phyloP scores from a whole-genome alignment of 108 stramenopile genomes.

The Pseudonitzschia delicatissima region DNA sequence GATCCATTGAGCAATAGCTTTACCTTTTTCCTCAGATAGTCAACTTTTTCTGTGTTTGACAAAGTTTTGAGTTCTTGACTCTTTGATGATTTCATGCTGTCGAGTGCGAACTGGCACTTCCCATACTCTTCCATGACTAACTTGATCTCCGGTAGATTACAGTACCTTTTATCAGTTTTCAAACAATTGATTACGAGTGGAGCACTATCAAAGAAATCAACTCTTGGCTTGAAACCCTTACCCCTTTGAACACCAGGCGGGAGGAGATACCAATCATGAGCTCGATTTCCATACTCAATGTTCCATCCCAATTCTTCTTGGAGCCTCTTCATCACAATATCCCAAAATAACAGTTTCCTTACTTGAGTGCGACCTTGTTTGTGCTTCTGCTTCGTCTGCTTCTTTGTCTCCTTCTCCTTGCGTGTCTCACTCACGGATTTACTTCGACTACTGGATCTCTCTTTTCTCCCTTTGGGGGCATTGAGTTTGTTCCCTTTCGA shows the following conservation, averaged over 20 bases:
- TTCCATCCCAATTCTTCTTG: conserved; percentile 1
- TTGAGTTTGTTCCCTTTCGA: not conserved
- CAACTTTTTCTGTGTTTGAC: not conserved
- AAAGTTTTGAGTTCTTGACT: not conserved
- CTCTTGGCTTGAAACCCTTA: conserved; percentile 26
- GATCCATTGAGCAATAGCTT: too few relatives aligned
- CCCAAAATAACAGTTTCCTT: conserved; percentile 13
- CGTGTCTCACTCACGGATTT: not conserved
- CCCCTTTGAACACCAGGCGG: conserved; percentile 45
- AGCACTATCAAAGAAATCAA: conserved; percentile 39
- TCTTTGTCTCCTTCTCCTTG: not conserved
- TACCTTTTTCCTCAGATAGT: not conserved
- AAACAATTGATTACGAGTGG: conserved; percentile 16
- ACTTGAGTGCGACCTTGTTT: too few relatives aligned
- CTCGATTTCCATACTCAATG: conserved; percentile 24
- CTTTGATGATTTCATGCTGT: conserved; percentile 10
- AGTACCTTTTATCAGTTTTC: conserved; percentile 26
- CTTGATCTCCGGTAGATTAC: conserved; percentile 13
- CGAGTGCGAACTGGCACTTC: conserved; percentile 2
- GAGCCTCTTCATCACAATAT: not conserved
- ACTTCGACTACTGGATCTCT: not conserved
- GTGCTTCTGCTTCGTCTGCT: not conserved
- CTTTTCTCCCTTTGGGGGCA: not conserved
- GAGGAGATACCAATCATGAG: conserved; percentile 31
- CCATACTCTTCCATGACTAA: conserved; percentile 7